Evolutionary conservation across 164 flowering plant species (phyloP).

Genomic region (Malania oleifera): DNA sequence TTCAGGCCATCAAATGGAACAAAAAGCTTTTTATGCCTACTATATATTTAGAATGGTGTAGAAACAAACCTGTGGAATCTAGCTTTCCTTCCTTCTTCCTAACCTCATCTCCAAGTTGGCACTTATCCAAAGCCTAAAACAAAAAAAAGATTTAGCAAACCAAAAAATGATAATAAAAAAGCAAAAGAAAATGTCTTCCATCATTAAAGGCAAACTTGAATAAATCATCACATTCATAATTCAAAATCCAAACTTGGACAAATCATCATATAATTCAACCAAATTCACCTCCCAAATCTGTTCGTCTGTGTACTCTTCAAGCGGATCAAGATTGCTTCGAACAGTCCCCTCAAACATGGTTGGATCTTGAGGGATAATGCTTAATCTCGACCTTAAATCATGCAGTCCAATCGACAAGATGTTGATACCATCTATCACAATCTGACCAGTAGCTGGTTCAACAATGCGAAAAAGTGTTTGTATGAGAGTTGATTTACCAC

Average conservation of each 20-base stretch:
- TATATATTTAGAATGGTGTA: background rate
- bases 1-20: no score
- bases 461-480: slow-evolving; percentile 71
- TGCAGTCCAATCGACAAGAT: slow-evolving; percentile 67
- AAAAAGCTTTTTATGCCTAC: no score
- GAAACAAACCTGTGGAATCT: slow-evolving; percentile 53
- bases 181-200: no score
- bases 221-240: no score
- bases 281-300: slow-evolving; percentile 73
- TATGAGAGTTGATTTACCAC: slow-evolving; percentile 82
- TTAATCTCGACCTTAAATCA: slow-evolving; percentile 63
- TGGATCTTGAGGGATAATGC: slow-evolving; percentile 89
- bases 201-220: no score
- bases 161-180: no score
- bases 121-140: slow-evolving; percentile 67
- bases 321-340: slow-evolving; percentile 69
- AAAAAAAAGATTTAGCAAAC: background rate
- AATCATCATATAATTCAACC: no score
- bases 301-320: slow-evolving; percentile 69
- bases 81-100: slow-evolving; percentile 62
- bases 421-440: slow-evolving; percentile 54
- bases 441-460: slow-evolving; percentile 57
- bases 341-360: slow-evolving; percentile 90
- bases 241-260: no score
- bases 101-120: slow-evolving; percentile 81